Evolutionary conservation across 129 eudicot genomes (phyloP).

Genomic region (Centella asiatica): DNA sequence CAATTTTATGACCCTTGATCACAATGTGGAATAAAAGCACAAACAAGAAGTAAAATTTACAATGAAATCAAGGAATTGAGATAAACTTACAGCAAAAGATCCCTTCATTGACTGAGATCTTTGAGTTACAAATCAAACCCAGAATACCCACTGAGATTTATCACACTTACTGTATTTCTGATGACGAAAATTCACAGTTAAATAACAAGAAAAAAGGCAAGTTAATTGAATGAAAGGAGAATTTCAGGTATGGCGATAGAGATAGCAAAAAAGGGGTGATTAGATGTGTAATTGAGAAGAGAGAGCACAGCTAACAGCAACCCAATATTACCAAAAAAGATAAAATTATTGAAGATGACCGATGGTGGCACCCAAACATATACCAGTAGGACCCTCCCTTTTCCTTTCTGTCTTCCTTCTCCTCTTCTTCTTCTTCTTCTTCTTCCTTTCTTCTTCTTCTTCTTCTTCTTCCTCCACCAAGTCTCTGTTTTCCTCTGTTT

Average conservation of each 20-base stretch:
- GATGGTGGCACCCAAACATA: not conserved
- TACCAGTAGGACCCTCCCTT: conserved; percentile 12
- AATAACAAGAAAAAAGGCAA: not conserved
- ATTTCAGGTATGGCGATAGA: not conserved
- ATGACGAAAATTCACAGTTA: not conserved
- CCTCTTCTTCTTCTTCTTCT: not conserved
- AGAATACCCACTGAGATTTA: not conserved
- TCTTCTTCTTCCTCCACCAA: too few relatives aligned
- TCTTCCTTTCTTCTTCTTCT: not conserved
- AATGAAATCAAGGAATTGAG: not conserved
- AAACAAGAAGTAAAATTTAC: not conserved
- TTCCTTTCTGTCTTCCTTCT: too few relatives aligned
- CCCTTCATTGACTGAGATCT: conserved; percentile 12
- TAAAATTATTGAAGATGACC: not conserved
- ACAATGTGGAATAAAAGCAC: not conserved
- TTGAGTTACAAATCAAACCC: not conserved
- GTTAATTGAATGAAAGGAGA: not conserved
- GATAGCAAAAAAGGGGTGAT: not conserved
- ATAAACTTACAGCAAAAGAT: conserved; percentile 10
- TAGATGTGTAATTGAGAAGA: conserved; percentile 3
- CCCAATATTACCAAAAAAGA: not conserved
- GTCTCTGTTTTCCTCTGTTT: too few relatives aligned
- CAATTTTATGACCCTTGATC: not conserved
- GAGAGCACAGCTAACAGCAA: not conserved
- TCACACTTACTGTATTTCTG: not conserved